A percentile compares a stretch with the other conserved stretches of the same genome.
Evolutionary conservation across 768 basidiomycete genomes (phyloP).

Genomic region (Tricholoma matsutake): DNA sequence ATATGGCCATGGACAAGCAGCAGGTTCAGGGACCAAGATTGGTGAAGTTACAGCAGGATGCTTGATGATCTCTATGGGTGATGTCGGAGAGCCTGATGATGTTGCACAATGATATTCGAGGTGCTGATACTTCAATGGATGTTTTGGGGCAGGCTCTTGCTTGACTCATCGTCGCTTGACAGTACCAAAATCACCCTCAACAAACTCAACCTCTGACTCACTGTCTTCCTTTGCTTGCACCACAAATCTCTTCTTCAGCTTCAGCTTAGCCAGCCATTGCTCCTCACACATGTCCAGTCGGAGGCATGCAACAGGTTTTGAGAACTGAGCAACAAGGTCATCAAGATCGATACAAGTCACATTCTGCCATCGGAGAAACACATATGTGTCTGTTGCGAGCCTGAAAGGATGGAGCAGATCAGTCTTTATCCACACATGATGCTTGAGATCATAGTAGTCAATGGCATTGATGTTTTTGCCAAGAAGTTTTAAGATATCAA

Average conservation of each 20-base stretch:
- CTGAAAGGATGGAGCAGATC: background rate
- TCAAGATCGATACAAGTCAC: background rate
- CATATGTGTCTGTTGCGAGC: background rate
- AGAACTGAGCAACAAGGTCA: background rate
- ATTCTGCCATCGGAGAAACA: background rate
- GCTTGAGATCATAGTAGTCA: background rate
- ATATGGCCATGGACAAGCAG: slow-evolving; percentile 6
- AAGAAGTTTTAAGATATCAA: background rate
- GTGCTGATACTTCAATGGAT: too few relatives aligned
- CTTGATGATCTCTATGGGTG: too few relatives aligned
- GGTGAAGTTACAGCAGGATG: too few relatives aligned
- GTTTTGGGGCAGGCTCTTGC: slow-evolving; percentile 4
- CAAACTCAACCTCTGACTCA: slow-evolving; percentile 1
- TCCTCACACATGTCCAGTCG: background rate
- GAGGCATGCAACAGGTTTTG: background rate
- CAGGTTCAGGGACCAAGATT: too few relatives aligned
- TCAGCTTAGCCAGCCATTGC: background rate
- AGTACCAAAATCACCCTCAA: background rate
- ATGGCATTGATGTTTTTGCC: background rate
- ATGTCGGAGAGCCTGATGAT: too few relatives aligned
- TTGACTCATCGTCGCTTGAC: background rate
- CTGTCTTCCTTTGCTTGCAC: background rate
- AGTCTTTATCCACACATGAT: background rate
- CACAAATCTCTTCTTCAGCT: background rate
- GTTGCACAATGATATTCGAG: too few relatives aligned